A percentile compares a stretch with the other conserved stretches of the same genome.
Evolutionary conservation across 1,139 yeast genomes (phyloP).

Genomic region (Magnusiomyces magnusii): DNA sequence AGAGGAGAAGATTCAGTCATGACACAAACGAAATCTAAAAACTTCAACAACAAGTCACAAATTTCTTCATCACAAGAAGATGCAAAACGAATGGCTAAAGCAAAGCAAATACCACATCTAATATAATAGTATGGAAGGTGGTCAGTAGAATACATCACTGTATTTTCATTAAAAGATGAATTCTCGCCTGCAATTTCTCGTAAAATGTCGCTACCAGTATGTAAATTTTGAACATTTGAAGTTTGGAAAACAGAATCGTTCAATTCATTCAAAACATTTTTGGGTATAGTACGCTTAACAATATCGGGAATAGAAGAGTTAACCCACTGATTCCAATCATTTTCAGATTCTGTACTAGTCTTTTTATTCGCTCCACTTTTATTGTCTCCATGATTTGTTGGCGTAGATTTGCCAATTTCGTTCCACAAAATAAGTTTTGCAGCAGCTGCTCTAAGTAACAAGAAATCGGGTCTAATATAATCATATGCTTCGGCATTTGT

Average conservation of each 20-base stretch:
- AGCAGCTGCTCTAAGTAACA: constrained; percentile 62
- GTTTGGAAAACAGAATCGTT: background rate
- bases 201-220: background rate
- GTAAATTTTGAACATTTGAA: background rate
- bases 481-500: constrained; percentile 53
- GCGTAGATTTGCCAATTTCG: constrained; percentile 38
- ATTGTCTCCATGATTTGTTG: background rate
- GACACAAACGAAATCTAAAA: constrained; percentile 53
- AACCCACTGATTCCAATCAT: background rate
- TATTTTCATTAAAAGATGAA: constrained; percentile 45
- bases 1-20: constrained; percentile 35
- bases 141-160: constrained; percentile 35
- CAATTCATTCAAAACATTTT: background rate
- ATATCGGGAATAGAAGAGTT: background rate
- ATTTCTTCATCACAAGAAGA: constrained; percentile 56
- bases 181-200: constrained; percentile 55
- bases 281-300: background rate
- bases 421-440: constrained; percentile 77
- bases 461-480: constrained; percentile 73
- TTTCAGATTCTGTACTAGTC: background rate
- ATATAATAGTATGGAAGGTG: constrained; percentile 57
- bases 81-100: constrained; percentile 71
- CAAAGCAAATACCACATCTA: constrained; percentile 66
- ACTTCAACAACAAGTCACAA: constrained; percentile 45
- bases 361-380: background rate